Conservation (phyloP, 768 basidiomycete genomes). For the Gymnopilus junonius region DNA sequence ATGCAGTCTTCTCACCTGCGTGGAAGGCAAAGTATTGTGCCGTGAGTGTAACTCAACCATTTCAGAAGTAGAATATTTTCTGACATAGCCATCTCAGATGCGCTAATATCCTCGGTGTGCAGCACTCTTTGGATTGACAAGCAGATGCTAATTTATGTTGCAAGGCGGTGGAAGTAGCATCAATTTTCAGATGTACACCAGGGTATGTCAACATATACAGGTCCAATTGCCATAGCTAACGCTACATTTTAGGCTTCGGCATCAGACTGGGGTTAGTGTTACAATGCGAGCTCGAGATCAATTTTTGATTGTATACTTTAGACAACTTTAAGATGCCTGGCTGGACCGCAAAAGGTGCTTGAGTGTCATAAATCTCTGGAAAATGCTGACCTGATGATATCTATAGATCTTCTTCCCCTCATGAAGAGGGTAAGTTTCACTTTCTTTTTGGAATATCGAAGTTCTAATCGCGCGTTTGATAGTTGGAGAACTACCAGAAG, state of each 20-base stretch:
- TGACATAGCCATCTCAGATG: slow-evolving; percentile 43
- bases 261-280: slow-evolving; percentile 65
- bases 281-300: background rate
- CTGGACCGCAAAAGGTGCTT: slow-evolving; percentile 64
- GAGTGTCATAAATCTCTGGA: background rate
- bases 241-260: slow-evolving; percentile 57
- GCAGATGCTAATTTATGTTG: background rate
- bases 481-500: slow-evolving; percentile 81
- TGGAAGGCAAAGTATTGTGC: slow-evolving; percentile 69
- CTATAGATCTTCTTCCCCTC: slow-evolving; percentile 65
- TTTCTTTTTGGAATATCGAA: background rate
- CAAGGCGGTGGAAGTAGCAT: slow-evolving; percentile 58
- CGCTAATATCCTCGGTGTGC: slow-evolving; percentile 63
- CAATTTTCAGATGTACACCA: slow-evolving; percentile 82
- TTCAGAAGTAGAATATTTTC: background rate
- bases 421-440: slow-evolving; percentile 60
- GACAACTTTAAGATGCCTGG: slow-evolving; percentile 77
- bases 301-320: slow-evolving; percentile 31
- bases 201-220: slow-evolving; percentile 35
- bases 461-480: slow-evolving; percentile 1
- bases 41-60: slow-evolving; percentile 41
- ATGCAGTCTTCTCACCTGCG: slow-evolving; percentile 60
- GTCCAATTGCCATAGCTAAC: background rate
- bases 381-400: background rate
- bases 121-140: background rate